A percentile compares a stretch with the other conserved stretches of the same genome.
These are phyloP conservation scores for Didymella segeticola DNA, from an alignment of 2,329 filamentous ascomycete species.

Conservation along the genomic window DNA sequence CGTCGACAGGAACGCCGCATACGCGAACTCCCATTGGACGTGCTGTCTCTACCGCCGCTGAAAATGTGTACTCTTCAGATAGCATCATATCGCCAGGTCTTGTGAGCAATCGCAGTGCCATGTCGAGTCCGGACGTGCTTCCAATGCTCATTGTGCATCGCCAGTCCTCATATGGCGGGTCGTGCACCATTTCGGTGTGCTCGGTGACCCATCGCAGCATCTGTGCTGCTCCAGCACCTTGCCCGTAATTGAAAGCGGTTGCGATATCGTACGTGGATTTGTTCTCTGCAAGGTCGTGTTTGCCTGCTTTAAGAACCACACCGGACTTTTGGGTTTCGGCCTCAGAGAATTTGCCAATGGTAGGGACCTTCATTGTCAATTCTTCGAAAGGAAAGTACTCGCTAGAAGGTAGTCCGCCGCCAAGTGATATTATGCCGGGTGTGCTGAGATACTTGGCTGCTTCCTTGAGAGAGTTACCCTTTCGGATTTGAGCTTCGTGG, in stretches of 20 bases:
- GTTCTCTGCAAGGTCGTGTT: constrained; percentile 78
- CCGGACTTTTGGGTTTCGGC: constrained; percentile 68
- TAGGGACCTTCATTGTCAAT: constrained; percentile 75
- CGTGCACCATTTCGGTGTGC: constrained; percentile 90
- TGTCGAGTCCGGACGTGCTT: constrained; percentile 85
- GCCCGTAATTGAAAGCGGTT: constrained; percentile 91
- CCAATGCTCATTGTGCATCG: constrained; percentile 81
- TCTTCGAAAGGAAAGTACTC: constrained; percentile 93
- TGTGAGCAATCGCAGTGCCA: constrained; percentile 82
- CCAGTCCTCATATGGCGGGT: constrained; percentile 92
- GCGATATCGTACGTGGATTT: constrained; percentile 75
- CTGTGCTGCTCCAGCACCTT: constrained; percentile 84
- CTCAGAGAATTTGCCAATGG: constrained; percentile 73
- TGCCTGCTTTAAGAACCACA: constrained; percentile 71
- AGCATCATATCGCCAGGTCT: constrained; percentile 77
- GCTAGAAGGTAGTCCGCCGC: constrained; percentile 86
- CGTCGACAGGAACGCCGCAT: constrained; percentile 69
- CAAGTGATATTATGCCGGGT: constrained; percentile 87
- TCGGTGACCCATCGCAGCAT: constrained; percentile 90
- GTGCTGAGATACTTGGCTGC: constrained; percentile 80
- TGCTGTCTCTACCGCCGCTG: constrained; percentile 73
- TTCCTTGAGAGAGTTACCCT: constrained; percentile 73
- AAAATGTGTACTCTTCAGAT: constrained; percentile 92
- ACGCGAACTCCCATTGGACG: constrained; percentile 67
- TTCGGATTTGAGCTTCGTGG: constrained; percentile 62